Base-by-base conservation (phyloP, 2,329 filamentous ascomycete species). In the Alternaria rosae region DNA sequence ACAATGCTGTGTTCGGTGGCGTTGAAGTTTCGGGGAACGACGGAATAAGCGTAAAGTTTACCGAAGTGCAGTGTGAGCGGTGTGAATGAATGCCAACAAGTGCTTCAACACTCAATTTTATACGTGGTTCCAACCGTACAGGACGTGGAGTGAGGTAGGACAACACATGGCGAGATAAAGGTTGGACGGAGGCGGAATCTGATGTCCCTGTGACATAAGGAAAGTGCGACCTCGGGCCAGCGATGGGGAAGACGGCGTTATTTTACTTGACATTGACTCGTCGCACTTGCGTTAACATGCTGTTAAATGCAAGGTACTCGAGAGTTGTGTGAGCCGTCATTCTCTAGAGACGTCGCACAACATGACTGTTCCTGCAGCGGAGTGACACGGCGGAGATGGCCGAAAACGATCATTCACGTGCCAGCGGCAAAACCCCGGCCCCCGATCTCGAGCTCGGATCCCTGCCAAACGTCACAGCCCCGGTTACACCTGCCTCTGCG, bases 61-160 rank as follows among this genome's bases (percentile, higher is more conserved):
- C 48, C 61, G 57, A 50, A 57, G 56, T 38, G 35, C 59, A 66
- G 66, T 12, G 41, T 55, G 64, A 64, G 73, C 71, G 73, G 73
- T 76, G 74, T 71, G 65, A 60, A 60, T 70, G 67, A 43, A 54
- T 61, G 64, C 70, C 69, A 69, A 26, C 69, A 58, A 54, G 60
- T 48, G 44, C 64, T 60, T 61, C 41, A 48, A 61, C 41, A 45
- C 50, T 68, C 67, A 68, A 57, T 70, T 67, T 71, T 74, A 71
- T 73, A 76, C 71, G 74, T 76, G 72, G 69, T 66, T 70, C 68
- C 68, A 69, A 59, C 60, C 59, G 54, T 61, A 48, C 13, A 45
- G 55, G 48, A 65, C 57, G 72, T 75, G 71, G 67, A 66, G 66
- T 74, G 74, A 76, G 66, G 68, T 75, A 71, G 71, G 65, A 70